Percentiles rank a stretch among this genome's conserved stretches.
Conservation (phyloP, 2,329 filamentous ascomycete species). For the Clarireedia hainanense region DNA sequence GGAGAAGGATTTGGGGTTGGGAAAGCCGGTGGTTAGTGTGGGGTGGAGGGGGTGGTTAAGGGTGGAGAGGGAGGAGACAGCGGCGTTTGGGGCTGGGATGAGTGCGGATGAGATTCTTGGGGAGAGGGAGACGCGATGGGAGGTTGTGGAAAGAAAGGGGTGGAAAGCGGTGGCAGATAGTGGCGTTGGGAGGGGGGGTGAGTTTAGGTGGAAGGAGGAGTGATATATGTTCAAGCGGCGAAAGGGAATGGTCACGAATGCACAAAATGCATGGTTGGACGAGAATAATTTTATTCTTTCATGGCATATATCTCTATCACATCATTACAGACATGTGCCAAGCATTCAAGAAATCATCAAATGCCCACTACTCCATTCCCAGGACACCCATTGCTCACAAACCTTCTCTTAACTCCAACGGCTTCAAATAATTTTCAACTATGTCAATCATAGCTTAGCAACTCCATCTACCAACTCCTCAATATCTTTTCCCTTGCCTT, state of each 20-base stretch:
- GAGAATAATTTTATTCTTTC: no score
- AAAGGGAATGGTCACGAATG: no score
- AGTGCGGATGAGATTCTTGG: constrained; percentile 27
- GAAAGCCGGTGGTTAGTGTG: constrained; percentile 11
- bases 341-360: no score
- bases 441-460: not conserved
- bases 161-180: constrained; percentile 22
- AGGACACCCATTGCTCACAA: not conserved
- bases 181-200: constrained; percentile 13
- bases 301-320: no score
- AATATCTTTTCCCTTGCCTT: not conserved
- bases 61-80: constrained; percentile 21
- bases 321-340: no score
- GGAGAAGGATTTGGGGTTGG: constrained; percentile 4
- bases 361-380: no score
- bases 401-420: not conserved
- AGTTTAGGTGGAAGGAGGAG: not conserved
- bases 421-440: not conserved
- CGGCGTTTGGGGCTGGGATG: constrained; percentile 18
- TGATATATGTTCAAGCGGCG: not conserved
- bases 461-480: constrained; percentile 1
- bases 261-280: no score
- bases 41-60: constrained; percentile 29
- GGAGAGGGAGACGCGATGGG: constrained; percentile 17
- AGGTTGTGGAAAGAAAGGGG: constrained; percentile 15